These are phyloP conservation scores for Alternaria viburni DNA, from an alignment of 2,329 filamentous ascomycete genomes.

Conservation along the genomic window DNA sequence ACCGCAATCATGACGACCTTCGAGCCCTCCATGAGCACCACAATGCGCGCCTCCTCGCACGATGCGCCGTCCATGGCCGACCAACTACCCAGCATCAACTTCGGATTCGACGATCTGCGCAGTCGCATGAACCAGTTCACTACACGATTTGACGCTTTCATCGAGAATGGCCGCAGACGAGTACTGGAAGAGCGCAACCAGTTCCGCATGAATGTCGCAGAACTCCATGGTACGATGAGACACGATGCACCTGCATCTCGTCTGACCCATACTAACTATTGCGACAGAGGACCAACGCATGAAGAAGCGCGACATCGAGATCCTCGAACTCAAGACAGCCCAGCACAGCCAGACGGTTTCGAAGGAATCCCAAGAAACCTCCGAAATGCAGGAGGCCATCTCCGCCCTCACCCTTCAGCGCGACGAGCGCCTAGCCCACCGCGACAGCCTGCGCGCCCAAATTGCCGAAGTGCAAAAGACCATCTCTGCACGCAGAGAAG, in stretches of 20 bases:
- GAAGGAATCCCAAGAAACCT: constrained; percentile 76
- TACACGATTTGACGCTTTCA: constrained; percentile 87
- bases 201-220: constrained; percentile 87
- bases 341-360: constrained; percentile 76
- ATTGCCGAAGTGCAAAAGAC: constrained; percentile 71
- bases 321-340: constrained; percentile 72
- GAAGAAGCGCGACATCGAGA: constrained; percentile 86
- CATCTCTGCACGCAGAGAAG: constrained; percentile 73
- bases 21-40: constrained; percentile 72
- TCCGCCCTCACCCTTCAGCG: constrained; percentile 62
- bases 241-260: too few relatives aligned
- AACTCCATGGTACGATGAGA: constrained; percentile 70
- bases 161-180: constrained; percentile 86
- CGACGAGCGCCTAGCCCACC: constrained; percentile 60
- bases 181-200: constrained; percentile 93
- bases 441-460: constrained; percentile 62
- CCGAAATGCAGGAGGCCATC: constrained; percentile 68
- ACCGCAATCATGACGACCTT: constrained; percentile 65
- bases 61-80: constrained; percentile 73
- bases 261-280: constrained; percentile 7
- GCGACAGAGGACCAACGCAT: constrained; percentile 84
- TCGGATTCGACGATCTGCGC: constrained; percentile 94
- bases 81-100: constrained; percentile 86
- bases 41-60: constrained; percentile 65
- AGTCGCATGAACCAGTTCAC: constrained; percentile 96